Evolutionary conservation across 2,329 filamentous ascomycete genomes (phyloP), one percentile per base, ranked within the genome.

Genomic region (Cadophora sp.): DNA sequence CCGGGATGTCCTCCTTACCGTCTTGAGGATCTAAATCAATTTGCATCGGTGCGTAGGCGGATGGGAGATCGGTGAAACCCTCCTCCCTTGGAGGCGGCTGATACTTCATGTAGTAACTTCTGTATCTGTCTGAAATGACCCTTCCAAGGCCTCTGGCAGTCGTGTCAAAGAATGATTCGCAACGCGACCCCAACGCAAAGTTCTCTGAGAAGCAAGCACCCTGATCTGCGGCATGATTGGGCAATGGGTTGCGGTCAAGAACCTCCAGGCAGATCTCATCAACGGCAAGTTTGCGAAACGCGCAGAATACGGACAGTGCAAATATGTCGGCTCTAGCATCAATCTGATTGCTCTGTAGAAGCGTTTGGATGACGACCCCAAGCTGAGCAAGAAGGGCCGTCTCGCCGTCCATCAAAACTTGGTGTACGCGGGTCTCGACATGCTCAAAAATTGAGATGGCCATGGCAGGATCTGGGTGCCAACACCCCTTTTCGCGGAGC

Each of bases 191-290:
- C 1, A 89, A 79, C 0, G 86, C 87, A 77, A 88, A 89, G 0
- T 87, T 82, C 73, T 89, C 87, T 0, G 87, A 84, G 71, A 89
- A 89, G 8, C 85, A 85, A 39, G 86, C 87, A 14, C 87, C 87
- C 75, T 89, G 87, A 65, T 90, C 87, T 3, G 85, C 80, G 62
- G 87, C 86, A 22, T 83, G 81, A 64, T 88, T 85, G 74, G 87
- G 87, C 5, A 89, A 78, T 0, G 86, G 86, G 71, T 88, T 89
- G 5, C 86, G 81, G 72, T 89, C 87, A 0, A 84, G 86, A 0
- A 88, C 84, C 74, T 89, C 87, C n/a, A 86, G 78, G 72, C 88
- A 89, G 0, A 89, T 84, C 66, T 90, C 87, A 65, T 89, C 85
- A 55, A 89, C 83, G 0, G 84, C 87, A 7, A 81, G 80, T 71